phyloP scores from a whole-genome alignment of 495 filamentous ascomycete genomes.

The Lepidopterella palustris region DNA sequence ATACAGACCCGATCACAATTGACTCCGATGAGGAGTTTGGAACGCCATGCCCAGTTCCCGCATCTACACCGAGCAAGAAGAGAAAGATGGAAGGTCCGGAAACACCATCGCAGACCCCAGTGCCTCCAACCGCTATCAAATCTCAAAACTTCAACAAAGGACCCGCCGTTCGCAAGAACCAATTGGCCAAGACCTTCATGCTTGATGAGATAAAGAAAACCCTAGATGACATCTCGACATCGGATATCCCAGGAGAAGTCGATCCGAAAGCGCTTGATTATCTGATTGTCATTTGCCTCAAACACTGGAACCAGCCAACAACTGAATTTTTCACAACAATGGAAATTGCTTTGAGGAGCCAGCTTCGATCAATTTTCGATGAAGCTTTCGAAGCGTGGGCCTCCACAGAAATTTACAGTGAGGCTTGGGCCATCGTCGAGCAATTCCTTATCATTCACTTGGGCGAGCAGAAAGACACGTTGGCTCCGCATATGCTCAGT shows the following conservation, averaged over 20 bases:
- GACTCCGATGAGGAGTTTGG: not conserved
- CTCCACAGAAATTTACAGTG: slow-evolving; percentile 17
- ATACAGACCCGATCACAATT: not conserved
- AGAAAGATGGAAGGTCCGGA: not conserved
- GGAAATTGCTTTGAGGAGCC: not conserved
- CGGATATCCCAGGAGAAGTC: slow-evolving; percentile 34
- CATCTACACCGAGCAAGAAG: not conserved
- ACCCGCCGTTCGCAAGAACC: not conserved
- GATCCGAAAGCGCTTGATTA: slow-evolving; percentile 34
- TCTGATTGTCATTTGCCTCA: slow-evolving; percentile 15
- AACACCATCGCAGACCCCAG: not conserved
- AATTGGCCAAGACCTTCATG: slow-evolving; percentile 13
- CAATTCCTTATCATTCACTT: slow-evolving; percentile 5
- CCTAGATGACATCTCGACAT: slow-evolving; percentile 30
- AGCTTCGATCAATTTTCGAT: slow-evolving; percentile 1
- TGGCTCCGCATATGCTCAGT: not conserved
- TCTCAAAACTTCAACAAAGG: not conserved
- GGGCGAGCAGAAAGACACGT: slow-evolving; percentile 1
- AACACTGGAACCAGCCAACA: slow-evolving; percentile 8
- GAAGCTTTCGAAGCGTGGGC: slow-evolving; percentile 15
- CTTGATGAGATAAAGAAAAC: slow-evolving; percentile 32
- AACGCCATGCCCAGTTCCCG: not conserved
- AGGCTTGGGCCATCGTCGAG: slow-evolving; percentile 7
- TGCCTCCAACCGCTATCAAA: not conserved
- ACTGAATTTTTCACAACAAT: not conserved